These are phyloP conservation scores for Basipetospora chlamydospora DNA, from an alignment of 2,329 filamentous ascomycete species.

Conservation along the genomic window DNA sequence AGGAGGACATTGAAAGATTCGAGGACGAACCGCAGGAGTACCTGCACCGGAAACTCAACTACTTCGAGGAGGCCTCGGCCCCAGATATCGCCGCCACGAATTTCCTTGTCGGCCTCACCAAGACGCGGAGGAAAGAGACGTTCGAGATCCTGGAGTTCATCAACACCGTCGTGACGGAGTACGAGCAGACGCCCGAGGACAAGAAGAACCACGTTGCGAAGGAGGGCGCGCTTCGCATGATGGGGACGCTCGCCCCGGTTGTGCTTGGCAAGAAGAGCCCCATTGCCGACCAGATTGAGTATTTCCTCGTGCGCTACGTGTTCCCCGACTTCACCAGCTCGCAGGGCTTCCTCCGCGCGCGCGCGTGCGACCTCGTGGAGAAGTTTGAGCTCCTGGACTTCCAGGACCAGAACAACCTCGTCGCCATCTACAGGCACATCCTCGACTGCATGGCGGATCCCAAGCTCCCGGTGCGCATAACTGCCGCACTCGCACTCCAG, in stretches of 20 bases:
- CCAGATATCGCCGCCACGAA: slow-evolving; percentile 94
- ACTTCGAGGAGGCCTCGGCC: slow-evolving; percentile 90
- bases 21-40: slow-evolving; percentile 92
- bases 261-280: slow-evolving; percentile 97
- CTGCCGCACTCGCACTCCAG: slow-evolving; percentile 84
- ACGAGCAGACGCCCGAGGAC: slow-evolving; percentile 68
- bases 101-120: slow-evolving; percentile 88
- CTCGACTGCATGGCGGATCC: slow-evolving; percentile 91
- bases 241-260: slow-evolving; percentile 83
- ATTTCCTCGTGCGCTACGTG: slow-evolving; percentile 95
- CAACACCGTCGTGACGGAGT: slow-evolving; percentile 86
- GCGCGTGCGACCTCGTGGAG: slow-evolving; percentile 92
- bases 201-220: slow-evolving; percentile 93
- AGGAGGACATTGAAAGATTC: slow-evolving; percentile 88
- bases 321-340: slow-evolving; percentile 94
- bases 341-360: slow-evolving; percentile 82
- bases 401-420: slow-evolving; percentile 88
- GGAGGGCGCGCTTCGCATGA: slow-evolving; percentile 93
- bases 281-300: slow-evolving; percentile 93
- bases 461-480: slow-evolving; percentile 86
- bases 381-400: slow-evolving; percentile 97
- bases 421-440: slow-evolving; percentile 93
- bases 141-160: slow-evolving; percentile 91
- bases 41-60: slow-evolving; percentile 91
- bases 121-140: slow-evolving; percentile 86